Conservation (phyloP, 2,329 filamentous ascomycete genomes). For the Cladosporium colombiae region DNA sequence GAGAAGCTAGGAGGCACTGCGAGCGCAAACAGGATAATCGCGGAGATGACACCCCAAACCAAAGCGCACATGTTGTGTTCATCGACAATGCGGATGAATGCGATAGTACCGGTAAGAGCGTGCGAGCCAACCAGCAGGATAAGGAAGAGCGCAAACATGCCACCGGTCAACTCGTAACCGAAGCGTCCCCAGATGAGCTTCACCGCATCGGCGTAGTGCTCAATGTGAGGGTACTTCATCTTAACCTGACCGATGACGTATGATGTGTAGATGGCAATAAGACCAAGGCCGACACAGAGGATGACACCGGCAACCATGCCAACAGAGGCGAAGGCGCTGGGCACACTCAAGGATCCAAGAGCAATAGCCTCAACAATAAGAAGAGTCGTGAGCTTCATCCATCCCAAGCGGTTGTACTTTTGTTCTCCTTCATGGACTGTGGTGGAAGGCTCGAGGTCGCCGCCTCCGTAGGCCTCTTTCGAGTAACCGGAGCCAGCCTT, state of each 20-base stretch:
- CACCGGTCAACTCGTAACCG: conserved; percentile 46
- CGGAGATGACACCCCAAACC: conserved; percentile 46
- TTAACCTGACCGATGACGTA: conserved; percentile 65
- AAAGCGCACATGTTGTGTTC: conserved; percentile 43
- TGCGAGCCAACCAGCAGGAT: conserved; percentile 48
- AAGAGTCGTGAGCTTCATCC: conserved; percentile 45
- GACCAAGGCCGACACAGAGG: conserved; percentile 56
- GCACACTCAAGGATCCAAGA: conserved; percentile 59
- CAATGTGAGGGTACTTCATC: conserved; percentile 47
- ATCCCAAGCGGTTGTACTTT: conserved; percentile 48
- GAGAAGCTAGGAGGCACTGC: conserved; percentile 40
- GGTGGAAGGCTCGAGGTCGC: conserved; percentile 22
- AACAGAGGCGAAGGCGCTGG: conserved; percentile 55
- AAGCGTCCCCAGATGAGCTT: conserved; percentile 45
- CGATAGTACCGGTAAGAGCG: conserved; percentile 49
- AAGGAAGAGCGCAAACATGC: conserved; percentile 48
- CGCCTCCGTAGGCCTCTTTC: conserved; percentile 32
- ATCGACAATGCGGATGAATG: conserved; percentile 45
- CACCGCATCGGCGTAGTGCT: conserved; percentile 49
- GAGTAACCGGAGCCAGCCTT: conserved; percentile 4
- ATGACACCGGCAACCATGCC: conserved; percentile 59
- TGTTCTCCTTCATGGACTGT: conserved; percentile 35
- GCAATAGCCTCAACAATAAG: conserved; percentile 64
- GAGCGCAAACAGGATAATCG: conserved; percentile 40
- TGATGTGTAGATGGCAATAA: conserved; percentile 63